Evolutionary conservation across 23 red algal species (phyloP).

Genomic region (Agarophyton chilense): DNA sequence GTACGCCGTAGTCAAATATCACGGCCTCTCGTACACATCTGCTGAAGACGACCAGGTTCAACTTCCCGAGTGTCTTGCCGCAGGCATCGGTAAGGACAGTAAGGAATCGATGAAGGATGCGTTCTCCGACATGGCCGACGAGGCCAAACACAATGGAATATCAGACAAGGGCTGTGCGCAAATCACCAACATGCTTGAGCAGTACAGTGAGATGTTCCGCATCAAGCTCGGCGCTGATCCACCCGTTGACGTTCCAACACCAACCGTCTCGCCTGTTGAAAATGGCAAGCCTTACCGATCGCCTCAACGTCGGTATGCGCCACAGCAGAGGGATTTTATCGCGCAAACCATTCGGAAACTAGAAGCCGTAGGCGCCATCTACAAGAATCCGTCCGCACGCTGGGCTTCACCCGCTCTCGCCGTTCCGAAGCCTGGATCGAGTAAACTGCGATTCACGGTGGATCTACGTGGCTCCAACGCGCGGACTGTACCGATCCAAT

Average conservation of each 20-base stretch:
- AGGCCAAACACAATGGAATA: constrained; percentile 14
- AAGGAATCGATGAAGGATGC: background rate
- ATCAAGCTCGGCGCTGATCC: constrained; percentile 22
- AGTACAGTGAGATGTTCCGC: constrained; percentile 3
- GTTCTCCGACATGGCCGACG: background rate
- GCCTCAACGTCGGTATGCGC: background rate
- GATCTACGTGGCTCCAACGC: constrained; percentile 29
- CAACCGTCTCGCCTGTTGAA: background rate
- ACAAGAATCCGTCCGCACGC: constrained; percentile 15
- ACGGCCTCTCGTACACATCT: background rate
- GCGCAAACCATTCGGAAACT: background rate
- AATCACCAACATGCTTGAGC: background rate
- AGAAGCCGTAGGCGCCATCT: constrained; percentile 31
- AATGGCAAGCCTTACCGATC: background rate
- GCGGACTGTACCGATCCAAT: constrained; percentile 6
- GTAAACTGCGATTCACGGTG: constrained; percentile 32
- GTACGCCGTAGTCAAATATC: background rate
- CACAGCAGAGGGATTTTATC: constrained; percentile 20
- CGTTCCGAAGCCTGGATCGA: constrained; percentile 33
- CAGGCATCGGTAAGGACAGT: background rate
- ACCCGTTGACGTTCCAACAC: constrained; percentile 6
- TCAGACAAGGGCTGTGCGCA: background rate
- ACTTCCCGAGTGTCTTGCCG: background rate
- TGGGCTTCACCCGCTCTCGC: constrained; percentile 32
- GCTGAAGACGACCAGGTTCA: constrained; percentile 27